A percentile compares a stretch with the other conserved stretches of the same genome.
These are phyloP conservation scores for Larix kaempferi DNA, from an alignment of 75 land plant species.

Conservation along the genomic window DNA sequence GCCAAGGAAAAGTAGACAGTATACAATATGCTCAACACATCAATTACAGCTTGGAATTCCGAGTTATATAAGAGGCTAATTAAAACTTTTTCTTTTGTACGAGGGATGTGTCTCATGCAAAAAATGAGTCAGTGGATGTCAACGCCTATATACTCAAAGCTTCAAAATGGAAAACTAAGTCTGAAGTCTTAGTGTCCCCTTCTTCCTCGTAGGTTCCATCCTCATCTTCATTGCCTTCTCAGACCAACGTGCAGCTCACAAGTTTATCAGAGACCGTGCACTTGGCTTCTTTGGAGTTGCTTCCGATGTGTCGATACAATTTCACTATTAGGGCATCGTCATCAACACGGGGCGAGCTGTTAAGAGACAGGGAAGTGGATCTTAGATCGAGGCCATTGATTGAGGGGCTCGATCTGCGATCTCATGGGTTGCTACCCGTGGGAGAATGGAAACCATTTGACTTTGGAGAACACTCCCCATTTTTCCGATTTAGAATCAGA, in stretches of 20 bases:
- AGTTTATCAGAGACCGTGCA: conserved; percentile 77
- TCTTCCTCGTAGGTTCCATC: conserved; percentile 21
- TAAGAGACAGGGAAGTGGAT: conserved; percentile 24
- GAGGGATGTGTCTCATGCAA: too few species aligned
- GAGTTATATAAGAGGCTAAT: too few species aligned
- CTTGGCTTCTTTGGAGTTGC: conserved; percentile 59
- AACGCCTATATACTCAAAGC: too few species aligned
- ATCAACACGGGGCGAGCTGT: neutral
- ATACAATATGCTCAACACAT: too few species aligned
- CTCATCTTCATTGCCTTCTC: conserved; percentile 27
- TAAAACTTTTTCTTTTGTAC: too few species aligned
- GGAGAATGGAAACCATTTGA: neutral
- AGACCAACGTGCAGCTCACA: conserved; percentile 45
- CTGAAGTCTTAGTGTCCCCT: conserved; percentile 40
- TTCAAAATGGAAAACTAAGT: too few species aligned
- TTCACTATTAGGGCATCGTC: conserved; percentile 39
- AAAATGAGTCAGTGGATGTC: too few species aligned
- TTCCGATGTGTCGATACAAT: conserved; percentile 71
- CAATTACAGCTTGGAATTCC: too few species aligned
- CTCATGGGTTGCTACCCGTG: conserved; percentile 28
- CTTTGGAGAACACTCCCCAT: conserved; percentile 28
- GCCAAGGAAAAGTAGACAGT: too few species aligned
- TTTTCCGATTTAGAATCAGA: conserved; percentile 54
- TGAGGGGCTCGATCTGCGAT: conserved; percentile 17
- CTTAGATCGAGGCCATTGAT: neutral